phyloP scores from a whole-genome alignment of 495 filamentous ascomycete species.

The Aspergillus sparsus region DNA sequence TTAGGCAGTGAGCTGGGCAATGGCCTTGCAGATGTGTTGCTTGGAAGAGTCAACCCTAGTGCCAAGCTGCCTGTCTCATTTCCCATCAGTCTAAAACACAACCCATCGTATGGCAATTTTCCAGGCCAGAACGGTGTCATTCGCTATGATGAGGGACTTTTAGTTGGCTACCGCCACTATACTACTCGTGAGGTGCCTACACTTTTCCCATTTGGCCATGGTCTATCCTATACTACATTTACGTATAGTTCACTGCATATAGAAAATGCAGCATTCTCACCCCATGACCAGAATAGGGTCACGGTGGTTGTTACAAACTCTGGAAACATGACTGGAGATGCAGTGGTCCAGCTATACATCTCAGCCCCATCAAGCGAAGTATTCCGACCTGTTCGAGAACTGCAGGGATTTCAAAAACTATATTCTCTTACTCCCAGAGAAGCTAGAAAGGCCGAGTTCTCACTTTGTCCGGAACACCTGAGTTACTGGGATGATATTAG shows the following conservation, averaged over 20 bases:
- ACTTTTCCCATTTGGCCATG: constrained; percentile 80
- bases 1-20: constrained; percentile 85
- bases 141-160: constrained; percentile 73
- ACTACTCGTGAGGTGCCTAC: constrained; percentile 51
- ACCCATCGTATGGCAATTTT: constrained; percentile 62
- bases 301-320: constrained; percentile 62
- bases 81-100: constrained; percentile 68
- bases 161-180: constrained; percentile 82
- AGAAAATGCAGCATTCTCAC: constrained; percentile 48
- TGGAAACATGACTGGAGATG: constrained; percentile 62
- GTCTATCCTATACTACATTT: constrained; percentile 62
- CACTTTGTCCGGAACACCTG: too few species aligned
- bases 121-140: constrained; percentile 53
- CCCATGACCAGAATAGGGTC: too few species aligned
- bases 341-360: constrained; percentile 75
- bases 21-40: constrained; percentile 76
- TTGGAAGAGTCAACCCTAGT: constrained; percentile 73
- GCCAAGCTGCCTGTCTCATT: constrained; percentile 76
- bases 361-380: constrained; percentile 33
- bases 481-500: too few species aligned
- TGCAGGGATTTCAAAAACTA: constrained; percentile 70
- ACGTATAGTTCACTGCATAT: constrained; percentile 44
- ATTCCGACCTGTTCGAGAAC: constrained; percentile 55
- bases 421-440: too few species aligned
- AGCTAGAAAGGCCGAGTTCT: too few species aligned